Percentiles rank a stretch among this genome's conserved stretches.
Conservation (phyloP, 768 basidiomycete genomes). For the Collybia sp. region DNA sequence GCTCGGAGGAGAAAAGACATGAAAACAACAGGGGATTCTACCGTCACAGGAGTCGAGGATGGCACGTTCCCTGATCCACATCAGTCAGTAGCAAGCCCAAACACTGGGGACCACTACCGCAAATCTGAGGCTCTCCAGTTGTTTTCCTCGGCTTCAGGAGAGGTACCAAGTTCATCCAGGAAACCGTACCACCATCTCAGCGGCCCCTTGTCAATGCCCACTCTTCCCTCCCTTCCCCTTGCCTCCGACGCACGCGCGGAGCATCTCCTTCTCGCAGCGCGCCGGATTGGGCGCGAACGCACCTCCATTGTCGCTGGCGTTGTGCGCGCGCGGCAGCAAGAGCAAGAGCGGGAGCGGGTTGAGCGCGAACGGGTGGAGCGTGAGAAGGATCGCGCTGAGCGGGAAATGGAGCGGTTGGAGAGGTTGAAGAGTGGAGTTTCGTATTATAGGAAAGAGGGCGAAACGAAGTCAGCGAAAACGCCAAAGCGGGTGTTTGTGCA, state of each 20-base stretch:
- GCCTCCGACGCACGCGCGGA: constrained; percentile 66
- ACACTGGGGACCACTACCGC: constrained; percentile 18
- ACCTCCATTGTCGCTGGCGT: constrained; percentile 52
- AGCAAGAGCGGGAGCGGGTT: constrained; percentile 30
- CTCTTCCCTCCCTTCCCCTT: constrained; percentile 27
- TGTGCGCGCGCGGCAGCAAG: constrained; percentile 29
- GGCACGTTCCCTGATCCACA: not conserved
- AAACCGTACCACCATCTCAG: constrained; percentile 2
- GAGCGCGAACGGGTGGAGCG: constrained; percentile 19
- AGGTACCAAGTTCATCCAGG: constrained; percentile 5
- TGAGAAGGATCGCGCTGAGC: constrained; percentile 18
- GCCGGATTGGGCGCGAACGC: constrained; percentile 62
- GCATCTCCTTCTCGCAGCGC: constrained; percentile 66
- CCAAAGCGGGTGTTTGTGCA: constrained; percentile 7
- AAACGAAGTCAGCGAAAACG: constrained; percentile 17
- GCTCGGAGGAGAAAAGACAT: constrained; percentile 4
- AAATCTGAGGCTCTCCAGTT: constrained; percentile 11
- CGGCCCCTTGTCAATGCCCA: constrained; percentile 9
- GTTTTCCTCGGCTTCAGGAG: constrained; percentile 2
- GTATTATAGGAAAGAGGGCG: constrained; percentile 10
- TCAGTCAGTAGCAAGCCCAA: not conserved
- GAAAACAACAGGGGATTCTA: not conserved
- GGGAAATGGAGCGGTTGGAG: constrained; percentile 22
- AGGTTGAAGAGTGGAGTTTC: constrained; percentile 12
- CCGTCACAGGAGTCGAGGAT: not conserved